phyloP scores from a whole-genome alignment of 1,139 yeast genomes.

The Entelexis sorbosivorans region DNA sequence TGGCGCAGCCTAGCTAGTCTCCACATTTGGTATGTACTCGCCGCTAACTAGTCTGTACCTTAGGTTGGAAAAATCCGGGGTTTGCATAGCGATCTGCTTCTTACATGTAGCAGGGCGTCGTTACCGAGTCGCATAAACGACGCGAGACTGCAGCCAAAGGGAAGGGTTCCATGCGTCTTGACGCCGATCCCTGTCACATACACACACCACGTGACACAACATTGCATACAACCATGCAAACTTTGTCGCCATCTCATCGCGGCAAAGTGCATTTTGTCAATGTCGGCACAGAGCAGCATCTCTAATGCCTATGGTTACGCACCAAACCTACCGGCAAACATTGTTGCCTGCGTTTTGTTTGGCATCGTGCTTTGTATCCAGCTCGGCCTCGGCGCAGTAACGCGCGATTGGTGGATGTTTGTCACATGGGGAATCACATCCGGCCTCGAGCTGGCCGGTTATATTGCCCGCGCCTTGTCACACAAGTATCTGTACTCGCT shows the following conservation, averaged over 20 bases:
- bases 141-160: background rate
- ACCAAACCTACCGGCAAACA: slow-evolving; percentile 35
- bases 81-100: too few species aligned
- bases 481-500: background rate
- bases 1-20: too few species aligned
- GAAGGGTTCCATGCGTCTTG: background rate
- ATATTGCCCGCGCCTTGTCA: slow-evolving; percentile 43
- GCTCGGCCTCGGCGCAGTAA: slow-evolving; percentile 34
- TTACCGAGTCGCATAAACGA: background rate
- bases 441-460: slow-evolving; percentile 58
- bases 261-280: slow-evolving; percentile 13
- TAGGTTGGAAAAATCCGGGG: too few species aligned
- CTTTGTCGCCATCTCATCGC: background rate
- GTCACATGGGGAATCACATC: slow-evolving; percentile 49
- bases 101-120: too few species aligned
- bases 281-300: slow-evolving; percentile 10
- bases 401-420: slow-evolving; percentile 62
- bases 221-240: background rate
- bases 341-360: slow-evolving; percentile 41
- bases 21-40: too few species aligned
- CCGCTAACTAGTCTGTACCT: too few species aligned
- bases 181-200: background rate
- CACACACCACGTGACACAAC: background rate
- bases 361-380: slow-evolving; percentile 36
- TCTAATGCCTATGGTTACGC: background rate